Base-by-base conservation (phyloP, 2,329 filamentous ascomycete genomes). In the Ophiostoma himal-ulmi region DNA sequence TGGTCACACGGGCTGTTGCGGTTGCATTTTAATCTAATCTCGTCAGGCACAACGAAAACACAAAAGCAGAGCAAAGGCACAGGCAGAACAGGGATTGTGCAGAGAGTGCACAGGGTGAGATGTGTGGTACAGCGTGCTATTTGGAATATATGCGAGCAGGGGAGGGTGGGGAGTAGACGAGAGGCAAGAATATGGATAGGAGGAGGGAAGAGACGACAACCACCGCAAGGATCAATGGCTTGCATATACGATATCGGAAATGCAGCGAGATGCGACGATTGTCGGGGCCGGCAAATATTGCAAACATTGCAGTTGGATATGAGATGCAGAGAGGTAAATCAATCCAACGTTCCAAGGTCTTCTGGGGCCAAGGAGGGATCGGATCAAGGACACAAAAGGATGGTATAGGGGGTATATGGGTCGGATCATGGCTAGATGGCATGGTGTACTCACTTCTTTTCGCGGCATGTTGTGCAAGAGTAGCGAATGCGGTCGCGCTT, bases 401-500 rank as follows among this genome's bases (percentile, higher is more conserved):
- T 4, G 26, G 37, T 39, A 41, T 30, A 17, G 54, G 52, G n/a
- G 54, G 14, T 17, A 60, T 30, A 62, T 1, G 26, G 30, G 36
- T 64, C 26, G 26, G 60, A 65, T 30, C 7, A 10, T n/a, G 20
- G 26, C n/a, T 7, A 57, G 8, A 22, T 57, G 26, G 5, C 5
- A 48, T 48, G 22, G 22, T 57, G 36, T 54, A 70, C 76, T 74
- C 44, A 78, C 78, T 79, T 79, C 70, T 79, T 79, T 30, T 78
- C 77, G 11, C 78, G 75, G 69, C 78, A 79, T 11, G 74, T 76
- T 2, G 75, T 78, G 74, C 78, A 79, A 1, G 78, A 79, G 70
- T 78, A 77, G 1, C 77, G 72, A 57, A 78, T 76, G 11, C 78
- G 75, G 70, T 76, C 78, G 65, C 77, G 73, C 73, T 78, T 77